Percentiles rank a stretch among this genome's conserved stretches.
These are phyloP conservation scores for Serendipita vermifera DNA, from an alignment of 768 basidiomycete species.

Conservation along the genomic window DNA sequence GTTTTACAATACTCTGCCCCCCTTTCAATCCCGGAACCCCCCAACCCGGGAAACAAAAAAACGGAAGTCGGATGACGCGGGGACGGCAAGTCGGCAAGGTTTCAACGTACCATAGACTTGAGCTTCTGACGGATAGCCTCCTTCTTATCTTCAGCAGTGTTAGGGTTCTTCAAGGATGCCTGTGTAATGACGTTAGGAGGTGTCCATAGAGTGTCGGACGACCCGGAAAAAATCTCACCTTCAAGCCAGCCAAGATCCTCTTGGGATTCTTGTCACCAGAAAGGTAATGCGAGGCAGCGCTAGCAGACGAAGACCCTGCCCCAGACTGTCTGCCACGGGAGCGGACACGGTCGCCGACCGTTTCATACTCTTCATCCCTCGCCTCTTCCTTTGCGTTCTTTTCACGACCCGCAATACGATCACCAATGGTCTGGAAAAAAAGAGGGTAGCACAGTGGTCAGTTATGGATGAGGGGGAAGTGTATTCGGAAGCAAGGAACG, in stretches of 20 bases:
- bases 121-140: conserved; percentile 10
- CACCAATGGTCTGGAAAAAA: conserved; percentile 7
- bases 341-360: conserved; percentile 13
- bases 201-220: too few relatives aligned
- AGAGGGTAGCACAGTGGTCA: too few relatives aligned
- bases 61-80: too few relatives aligned
- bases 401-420: conserved; percentile 10
- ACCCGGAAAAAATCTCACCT: too few relatives aligned
- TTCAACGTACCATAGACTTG: background rate
- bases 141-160: conserved; percentile 10
- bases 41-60: too few relatives aligned
- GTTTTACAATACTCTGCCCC: too few relatives aligned
- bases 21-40: too few relatives aligned
- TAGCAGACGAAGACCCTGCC: background rate
- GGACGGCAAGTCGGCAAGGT: background rate
- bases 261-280: conserved; percentile 10
- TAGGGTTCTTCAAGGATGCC: conserved; percentile 10
- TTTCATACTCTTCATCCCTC: conserved; percentile 12
- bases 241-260: conserved; percentile 11
- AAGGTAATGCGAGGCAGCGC: conserved; percentile 1
- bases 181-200: background rate
- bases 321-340: background rate
- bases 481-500: too few relatives aligned
- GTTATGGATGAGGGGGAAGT: too few relatives aligned
- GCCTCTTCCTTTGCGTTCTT: conserved; percentile 11